Percentiles rank a stretch among this genome's conserved stretches.
Conservation (phyloP, 306 rosid genomes). For the Alnus rubra region DNA sequence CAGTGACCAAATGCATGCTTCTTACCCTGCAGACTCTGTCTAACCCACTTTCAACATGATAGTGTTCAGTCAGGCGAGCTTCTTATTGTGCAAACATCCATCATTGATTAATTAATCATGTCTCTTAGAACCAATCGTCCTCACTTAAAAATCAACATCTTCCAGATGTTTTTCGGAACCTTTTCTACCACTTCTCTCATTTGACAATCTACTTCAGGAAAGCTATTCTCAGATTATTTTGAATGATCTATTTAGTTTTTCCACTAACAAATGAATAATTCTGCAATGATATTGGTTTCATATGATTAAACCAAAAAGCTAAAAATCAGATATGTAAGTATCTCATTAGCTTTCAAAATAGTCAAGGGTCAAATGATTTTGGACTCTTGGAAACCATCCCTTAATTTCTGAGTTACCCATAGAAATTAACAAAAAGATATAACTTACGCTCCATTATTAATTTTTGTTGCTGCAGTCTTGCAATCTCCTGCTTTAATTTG, state of each 20-base stretch:
- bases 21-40: neutral
- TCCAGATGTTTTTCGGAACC: neutral
- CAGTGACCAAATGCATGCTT: neutral
- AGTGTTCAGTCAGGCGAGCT: neutral
- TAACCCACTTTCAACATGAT: neutral
- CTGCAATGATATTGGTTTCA: neutral
- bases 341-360: conserved; percentile 2
- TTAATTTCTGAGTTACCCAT: neutral
- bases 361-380: neutral
- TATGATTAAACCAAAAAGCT: neutral
- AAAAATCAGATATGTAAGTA: neutral
- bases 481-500: conserved; percentile 43
- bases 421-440: conserved; percentile 1
- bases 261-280: neutral
- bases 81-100: neutral
- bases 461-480: conserved; percentile 39
- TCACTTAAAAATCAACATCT: neutral
- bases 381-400: neutral
- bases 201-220: neutral
- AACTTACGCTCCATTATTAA: conserved; percentile 38
- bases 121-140: neutral
- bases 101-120: neutral
- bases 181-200: neutral
- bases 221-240: neutral
- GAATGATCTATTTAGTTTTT: neutral